A percentile compares a stretch with the other conserved stretches of the same genome.
phyloP scores from a whole-genome alignment of 768 basidiomycete genomes.

The Macrocybe gigantea region DNA sequence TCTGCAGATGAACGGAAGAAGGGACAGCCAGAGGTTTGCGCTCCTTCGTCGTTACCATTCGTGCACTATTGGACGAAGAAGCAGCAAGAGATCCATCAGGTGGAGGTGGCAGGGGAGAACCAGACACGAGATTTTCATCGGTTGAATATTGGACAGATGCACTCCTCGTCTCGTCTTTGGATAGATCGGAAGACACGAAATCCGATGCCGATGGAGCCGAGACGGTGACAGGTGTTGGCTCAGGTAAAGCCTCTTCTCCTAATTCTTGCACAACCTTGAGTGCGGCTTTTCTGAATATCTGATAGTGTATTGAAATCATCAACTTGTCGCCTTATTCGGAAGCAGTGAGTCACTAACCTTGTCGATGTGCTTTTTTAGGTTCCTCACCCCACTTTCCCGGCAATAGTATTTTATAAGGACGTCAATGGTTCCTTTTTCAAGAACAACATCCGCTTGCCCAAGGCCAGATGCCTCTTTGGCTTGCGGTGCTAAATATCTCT shows the following conservation, averaged over 20 bases:
- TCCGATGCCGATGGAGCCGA: conserved; percentile 12
- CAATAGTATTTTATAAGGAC: conserved; percentile 95
- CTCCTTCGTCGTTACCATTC: conserved; percentile 64
- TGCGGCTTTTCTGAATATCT: conserved; percentile 98
- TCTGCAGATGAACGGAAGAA: conserved; percentile 66
- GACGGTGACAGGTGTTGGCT: conserved; percentile 33
- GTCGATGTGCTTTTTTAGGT: conserved; percentile 97
- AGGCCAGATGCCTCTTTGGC: conserved; percentile 89
- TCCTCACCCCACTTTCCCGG: conserved; percentile 93
- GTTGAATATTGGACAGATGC: conserved; percentile 5
- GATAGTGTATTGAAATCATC: neutral
- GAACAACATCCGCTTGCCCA: conserved; percentile 73
- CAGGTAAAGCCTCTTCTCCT: conserved; percentile 81
- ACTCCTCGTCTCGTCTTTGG: conserved; percentile 16
- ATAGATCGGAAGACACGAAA: conserved; percentile 33
- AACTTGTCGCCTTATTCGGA: neutral
- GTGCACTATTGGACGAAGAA: conserved; percentile 21
- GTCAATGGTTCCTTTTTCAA: conserved; percentile 77
- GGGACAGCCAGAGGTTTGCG: conserved; percentile 83
- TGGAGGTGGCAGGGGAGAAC: conserved; percentile 11
- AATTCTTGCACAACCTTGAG: conserved; percentile 86
- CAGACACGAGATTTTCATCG: neutral
- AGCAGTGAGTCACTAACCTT: conserved; percentile 51
- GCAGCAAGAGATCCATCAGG: conserved; percentile 14
- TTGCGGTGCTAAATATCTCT: conserved; percentile 85